A percentile compares a stretch with the other conserved stretches of the same genome.
phyloP scores from a whole-genome alignment of 2,329 filamentous ascomycete species.

The Endoconidiophora polonica region DNA sequence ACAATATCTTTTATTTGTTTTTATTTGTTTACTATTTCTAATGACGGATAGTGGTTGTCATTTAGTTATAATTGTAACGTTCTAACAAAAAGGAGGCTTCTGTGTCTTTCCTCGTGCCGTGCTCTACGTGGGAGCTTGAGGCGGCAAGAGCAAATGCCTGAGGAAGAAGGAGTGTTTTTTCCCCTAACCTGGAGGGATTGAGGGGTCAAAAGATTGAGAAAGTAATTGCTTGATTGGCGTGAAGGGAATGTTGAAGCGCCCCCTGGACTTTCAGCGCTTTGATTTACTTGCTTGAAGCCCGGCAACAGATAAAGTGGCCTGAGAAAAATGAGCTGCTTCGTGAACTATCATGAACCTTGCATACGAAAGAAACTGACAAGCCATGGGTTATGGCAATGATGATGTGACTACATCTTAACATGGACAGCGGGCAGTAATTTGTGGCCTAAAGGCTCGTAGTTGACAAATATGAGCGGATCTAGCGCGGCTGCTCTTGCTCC shows the following conservation, averaged over 20 bases:
- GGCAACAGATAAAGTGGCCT: neutral
- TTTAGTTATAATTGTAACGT: no score
- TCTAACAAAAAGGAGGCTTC: no score
- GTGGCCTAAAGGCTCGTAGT: neutral
- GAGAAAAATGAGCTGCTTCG: constrained; percentile 1
- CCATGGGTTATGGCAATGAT: neutral
- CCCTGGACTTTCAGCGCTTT: neutral
- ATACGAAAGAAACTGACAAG: neutral
- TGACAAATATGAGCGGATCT: neutral
- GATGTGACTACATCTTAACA: no score
- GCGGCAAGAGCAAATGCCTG: no score
- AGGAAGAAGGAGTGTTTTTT: no score
- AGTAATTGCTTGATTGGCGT: constrained; percentile 3
- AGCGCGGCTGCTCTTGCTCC: neutral
- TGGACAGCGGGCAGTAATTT: no score
- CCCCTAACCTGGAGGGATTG: neutral
- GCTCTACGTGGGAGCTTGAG: no score
- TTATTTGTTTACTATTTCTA: no score
- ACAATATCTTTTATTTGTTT: no score
- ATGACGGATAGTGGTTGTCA: no score
- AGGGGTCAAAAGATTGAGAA: neutral
- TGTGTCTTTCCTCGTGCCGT: no score
- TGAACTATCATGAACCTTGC: neutral
- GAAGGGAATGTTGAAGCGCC: constrained; percentile 13
- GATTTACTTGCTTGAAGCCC: neutral